Percentiles rank a stretch among this genome's conserved stretches.
These are phyloP conservation scores for Lasiodiplodia sp. DNA, from an alignment of 2,329 filamentous ascomycete genomes.

Conservation along the genomic window DNA sequence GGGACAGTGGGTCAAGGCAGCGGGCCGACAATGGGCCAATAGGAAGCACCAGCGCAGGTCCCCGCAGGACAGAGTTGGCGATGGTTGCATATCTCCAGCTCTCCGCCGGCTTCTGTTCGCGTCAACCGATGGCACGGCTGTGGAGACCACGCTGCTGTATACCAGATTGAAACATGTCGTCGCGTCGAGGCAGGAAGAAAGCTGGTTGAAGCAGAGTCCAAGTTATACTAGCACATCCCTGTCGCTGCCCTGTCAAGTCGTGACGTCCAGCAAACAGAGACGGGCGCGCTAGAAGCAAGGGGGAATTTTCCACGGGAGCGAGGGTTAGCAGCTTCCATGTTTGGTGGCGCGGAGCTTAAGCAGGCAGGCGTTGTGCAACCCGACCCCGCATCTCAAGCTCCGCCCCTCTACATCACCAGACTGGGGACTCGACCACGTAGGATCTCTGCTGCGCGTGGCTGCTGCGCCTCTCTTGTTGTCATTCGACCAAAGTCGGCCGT, in stretches of 20 bases:
- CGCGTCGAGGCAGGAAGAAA: background rate
- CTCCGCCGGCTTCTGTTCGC: background rate
- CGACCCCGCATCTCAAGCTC: background rate
- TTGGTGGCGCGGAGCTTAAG: slow-evolving; percentile 14
- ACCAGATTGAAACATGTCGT: no score
- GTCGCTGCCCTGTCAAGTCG: background rate
- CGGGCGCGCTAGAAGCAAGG: slow-evolving; percentile 8
- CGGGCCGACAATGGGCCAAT: slow-evolving; percentile 22
- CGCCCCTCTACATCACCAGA: background rate
- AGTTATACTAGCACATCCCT: background rate
- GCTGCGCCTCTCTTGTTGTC: background rate
- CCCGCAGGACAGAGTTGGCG: background rate
- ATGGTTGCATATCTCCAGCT: background rate
- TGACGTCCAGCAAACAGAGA: background rate
- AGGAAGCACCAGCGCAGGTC: background rate
- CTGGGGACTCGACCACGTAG: background rate
- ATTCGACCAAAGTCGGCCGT: background rate
- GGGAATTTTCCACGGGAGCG: slow-evolving; percentile 2
- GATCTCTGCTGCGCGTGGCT: background rate
- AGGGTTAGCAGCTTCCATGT: background rate
- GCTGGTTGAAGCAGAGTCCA: background rate
- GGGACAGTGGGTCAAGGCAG: background rate
- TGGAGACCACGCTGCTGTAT: background rate
- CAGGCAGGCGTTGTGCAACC: background rate
- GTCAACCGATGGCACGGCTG: background rate